phyloP scores from a whole-genome alignment of 768 basidiomycete genomes.

The Chiua virens region DNA sequence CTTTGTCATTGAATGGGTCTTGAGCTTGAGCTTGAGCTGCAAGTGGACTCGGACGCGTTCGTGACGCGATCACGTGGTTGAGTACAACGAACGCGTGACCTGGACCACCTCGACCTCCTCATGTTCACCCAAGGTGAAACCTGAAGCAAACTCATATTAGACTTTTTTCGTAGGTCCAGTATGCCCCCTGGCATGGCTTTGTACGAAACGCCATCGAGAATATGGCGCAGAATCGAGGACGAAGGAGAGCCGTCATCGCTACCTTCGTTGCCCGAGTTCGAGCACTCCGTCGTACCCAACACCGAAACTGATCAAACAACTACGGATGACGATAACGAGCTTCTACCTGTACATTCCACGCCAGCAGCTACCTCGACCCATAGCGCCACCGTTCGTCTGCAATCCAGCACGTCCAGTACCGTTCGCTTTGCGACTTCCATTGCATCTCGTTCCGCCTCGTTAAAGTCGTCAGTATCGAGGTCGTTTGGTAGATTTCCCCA shows the following conservation, averaged over 20 bases:
- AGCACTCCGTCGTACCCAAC: slow-evolving; percentile 54
- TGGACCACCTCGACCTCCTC: neutral
- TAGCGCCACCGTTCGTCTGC: slow-evolving; percentile 49
- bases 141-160: neutral
- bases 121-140: neutral
- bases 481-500: slow-evolving; percentile 32
- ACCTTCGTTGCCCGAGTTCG: slow-evolving; percentile 71
- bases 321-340: slow-evolving; percentile 42
- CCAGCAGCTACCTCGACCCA: slow-evolving; percentile 54
- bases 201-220: slow-evolving; percentile 80
- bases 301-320: slow-evolving; percentile 36
- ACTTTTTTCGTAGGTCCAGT: slow-evolving; percentile 2
- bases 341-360: slow-evolving; percentile 65
- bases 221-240: slow-evolving; percentile 84
- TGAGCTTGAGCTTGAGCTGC: no score
- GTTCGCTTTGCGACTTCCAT: slow-evolving; percentile 54
- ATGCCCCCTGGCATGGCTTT: slow-evolving; percentile 38
- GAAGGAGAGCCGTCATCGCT: slow-evolving; percentile 78
- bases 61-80: slow-evolving; percentile 26
- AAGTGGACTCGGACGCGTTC: neutral
- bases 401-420: slow-evolving; percentile 51
- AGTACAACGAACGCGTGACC: slow-evolving; percentile 20
- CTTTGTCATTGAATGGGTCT: no score
- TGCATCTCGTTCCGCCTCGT: slow-evolving; percentile 40
- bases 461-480: slow-evolving; percentile 36